A percentile compares a stretch with the other conserved stretches of the same genome.
Evolutionary conservation across 345 rosid species (phyloP).

Genomic region (Hypericum perforatum): DNA sequence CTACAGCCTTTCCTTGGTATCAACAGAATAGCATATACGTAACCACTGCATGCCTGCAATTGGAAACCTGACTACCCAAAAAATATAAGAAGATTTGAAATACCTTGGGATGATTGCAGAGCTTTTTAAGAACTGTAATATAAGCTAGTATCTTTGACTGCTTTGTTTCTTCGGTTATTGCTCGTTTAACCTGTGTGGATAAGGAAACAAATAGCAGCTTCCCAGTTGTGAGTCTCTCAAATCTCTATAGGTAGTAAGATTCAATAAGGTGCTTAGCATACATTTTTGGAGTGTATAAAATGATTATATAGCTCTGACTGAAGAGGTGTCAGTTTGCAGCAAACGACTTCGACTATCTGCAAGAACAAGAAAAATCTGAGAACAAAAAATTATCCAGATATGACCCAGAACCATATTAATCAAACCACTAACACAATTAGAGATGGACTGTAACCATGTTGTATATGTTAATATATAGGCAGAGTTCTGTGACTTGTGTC

Average conservation of each 20-base stretch:
- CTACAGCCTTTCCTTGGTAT: no score
- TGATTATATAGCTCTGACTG: conserved; percentile 80
- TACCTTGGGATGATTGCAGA: conserved; percentile 99
- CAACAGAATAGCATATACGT: no score
- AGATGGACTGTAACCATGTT: no score
- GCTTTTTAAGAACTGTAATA: conserved; percentile 98
- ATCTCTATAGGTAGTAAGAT: background rate
- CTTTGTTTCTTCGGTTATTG: conserved; percentile 67
- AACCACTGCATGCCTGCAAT: background rate
- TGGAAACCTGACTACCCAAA: background rate
- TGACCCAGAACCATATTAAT: no score
- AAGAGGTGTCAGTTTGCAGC: conserved; percentile 93
- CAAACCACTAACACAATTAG: no score
- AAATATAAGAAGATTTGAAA: background rate
- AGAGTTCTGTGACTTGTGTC: background rate
- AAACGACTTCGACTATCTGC: conserved; percentile 97
- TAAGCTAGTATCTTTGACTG: conserved; percentile 90
- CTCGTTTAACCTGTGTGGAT: conserved; percentile 63
- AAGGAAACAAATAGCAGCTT: conserved; percentile 8
- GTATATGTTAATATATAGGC: background rate
- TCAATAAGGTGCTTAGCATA: conserved; percentile 25
- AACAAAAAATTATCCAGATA: background rate
- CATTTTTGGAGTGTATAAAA: conserved; percentile 95
- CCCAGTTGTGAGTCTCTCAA: background rate
- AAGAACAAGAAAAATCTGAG: conserved; percentile 7